phyloP scores from a whole-genome alignment of 78 protist species.

The Dictyostelium firmibasis region DNA sequence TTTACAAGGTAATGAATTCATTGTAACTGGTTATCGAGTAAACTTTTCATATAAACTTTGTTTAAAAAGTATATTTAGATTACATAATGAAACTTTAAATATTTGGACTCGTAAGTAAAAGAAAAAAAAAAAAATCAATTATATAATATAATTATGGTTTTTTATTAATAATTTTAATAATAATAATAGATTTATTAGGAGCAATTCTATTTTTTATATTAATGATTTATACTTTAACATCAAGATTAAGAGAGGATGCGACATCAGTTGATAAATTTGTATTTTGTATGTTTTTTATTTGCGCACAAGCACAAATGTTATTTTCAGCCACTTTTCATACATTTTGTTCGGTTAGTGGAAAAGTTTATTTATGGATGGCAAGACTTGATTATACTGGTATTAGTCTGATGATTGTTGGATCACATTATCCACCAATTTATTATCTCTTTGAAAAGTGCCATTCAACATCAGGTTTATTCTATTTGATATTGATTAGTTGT shows the following conservation, averaged over 20 bases:
- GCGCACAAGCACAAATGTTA: constrained; percentile 57
- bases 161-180: background rate
- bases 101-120: constrained; percentile 53
- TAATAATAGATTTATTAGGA: constrained; percentile 38
- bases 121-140: background rate
- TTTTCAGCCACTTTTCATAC: constrained; percentile 48
- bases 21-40: constrained; percentile 27
- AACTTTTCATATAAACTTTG: constrained; percentile 47
- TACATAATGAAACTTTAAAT: constrained; percentile 66
- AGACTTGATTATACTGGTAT: constrained; percentile 52
- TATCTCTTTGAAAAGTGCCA: constrained; percentile 29
- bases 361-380: constrained; percentile 33
- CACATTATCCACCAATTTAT: constrained; percentile 30
- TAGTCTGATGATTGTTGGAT: constrained; percentile 54
- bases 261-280: constrained; percentile 42
- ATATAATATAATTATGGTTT: background rate
- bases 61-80: constrained; percentile 20
- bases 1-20: constrained; percentile 56
- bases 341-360: constrained; percentile 28
- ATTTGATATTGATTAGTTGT: constrained; percentile 20
- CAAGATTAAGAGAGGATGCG: constrained; percentile 4
- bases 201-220: constrained; percentile 27
- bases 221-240: constrained; percentile 26
- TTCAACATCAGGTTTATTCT: background rate
- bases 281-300: constrained; percentile 32